Evolutionary conservation across 2,329 filamentous ascomycete genomes (phyloP).

Genomic region (Monilinia fructigena): DNA sequence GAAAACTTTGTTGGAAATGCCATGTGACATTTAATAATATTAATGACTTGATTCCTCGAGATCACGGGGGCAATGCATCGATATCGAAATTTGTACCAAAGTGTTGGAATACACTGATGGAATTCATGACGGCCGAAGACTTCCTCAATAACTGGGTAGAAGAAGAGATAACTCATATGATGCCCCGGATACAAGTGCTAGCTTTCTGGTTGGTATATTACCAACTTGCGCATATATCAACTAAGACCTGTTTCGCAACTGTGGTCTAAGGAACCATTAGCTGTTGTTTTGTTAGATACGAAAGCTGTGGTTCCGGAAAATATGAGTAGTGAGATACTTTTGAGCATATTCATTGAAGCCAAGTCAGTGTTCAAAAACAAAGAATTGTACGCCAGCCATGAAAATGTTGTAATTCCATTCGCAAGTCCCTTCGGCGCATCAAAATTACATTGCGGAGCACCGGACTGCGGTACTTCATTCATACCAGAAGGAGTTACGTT

Average conservation of each 20-base stretch:
- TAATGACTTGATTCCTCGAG: background rate
- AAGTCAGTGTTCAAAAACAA: background rate
- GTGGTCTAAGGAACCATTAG: background rate
- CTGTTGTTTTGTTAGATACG: background rate
- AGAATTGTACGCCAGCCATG: background rate
- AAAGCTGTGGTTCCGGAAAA: background rate
- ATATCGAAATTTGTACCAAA: background rate
- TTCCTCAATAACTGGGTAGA: background rate
- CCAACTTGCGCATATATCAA: background rate
- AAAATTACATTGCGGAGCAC: background rate
- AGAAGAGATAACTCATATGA: background rate
- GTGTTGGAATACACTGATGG: background rate
- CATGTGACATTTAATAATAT: background rate
- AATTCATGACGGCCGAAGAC: background rate
- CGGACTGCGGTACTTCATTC: background rate
- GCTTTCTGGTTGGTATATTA: conserved; percentile 7
- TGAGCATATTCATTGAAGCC: background rate
- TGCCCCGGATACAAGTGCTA: conserved; percentile 8
- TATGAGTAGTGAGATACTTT: background rate
- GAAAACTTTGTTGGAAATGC: background rate
- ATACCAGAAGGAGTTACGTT: background rate
- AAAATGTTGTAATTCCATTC: background rate
- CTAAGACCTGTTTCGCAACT: conserved; percentile 1
- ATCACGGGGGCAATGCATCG: background rate
- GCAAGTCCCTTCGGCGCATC: background rate